Percentiles rank a stretch among this genome's conserved stretches.
Conservation (phyloP, 306 rosid species). For the Begonia loranthoides region DNA sequence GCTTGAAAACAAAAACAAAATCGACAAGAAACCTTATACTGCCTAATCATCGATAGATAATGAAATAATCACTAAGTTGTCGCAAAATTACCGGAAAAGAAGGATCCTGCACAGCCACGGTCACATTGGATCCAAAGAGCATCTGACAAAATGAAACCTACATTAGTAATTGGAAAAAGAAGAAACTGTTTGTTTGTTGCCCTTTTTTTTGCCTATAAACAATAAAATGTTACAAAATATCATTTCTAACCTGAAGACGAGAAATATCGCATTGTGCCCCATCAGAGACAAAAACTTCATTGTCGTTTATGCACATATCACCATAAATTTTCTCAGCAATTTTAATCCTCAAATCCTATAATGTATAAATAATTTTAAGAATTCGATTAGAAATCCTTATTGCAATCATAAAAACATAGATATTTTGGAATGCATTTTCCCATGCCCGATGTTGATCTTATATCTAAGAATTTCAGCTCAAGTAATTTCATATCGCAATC, state of each 20-base stretch:
- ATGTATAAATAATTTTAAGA: not conserved
- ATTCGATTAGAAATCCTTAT: not conserved
- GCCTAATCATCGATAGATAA: not conserved
- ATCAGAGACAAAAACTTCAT: constrained; percentile 52
- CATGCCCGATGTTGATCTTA: no score
- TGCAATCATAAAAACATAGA: no score
- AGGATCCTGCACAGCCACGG: constrained; percentile 56
- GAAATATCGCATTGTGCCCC: constrained; percentile 65
- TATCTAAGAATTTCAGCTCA: no score
- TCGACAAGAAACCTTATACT: not conserved
- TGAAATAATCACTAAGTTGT: not conserved
- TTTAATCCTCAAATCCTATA: constrained; percentile 31
- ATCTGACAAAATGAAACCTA: constrained; percentile 16
- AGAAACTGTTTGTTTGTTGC: not conserved
- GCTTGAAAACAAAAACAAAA: not conserved
- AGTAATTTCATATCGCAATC: no score
- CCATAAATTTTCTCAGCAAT: constrained; percentile 37
- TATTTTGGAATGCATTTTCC: not conserved
- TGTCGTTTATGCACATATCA: constrained; percentile 19
- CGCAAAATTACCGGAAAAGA: constrained; percentile 38
- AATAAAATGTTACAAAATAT: not conserved
- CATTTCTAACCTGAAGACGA: constrained; percentile 35
- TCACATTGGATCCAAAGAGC: constrained; percentile 32
- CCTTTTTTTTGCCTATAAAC: not conserved
- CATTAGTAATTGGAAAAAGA: not conserved